phyloP scores from a whole-genome alignment of 352 stramenopile species.

The Blastocystis sp. region DNA sequence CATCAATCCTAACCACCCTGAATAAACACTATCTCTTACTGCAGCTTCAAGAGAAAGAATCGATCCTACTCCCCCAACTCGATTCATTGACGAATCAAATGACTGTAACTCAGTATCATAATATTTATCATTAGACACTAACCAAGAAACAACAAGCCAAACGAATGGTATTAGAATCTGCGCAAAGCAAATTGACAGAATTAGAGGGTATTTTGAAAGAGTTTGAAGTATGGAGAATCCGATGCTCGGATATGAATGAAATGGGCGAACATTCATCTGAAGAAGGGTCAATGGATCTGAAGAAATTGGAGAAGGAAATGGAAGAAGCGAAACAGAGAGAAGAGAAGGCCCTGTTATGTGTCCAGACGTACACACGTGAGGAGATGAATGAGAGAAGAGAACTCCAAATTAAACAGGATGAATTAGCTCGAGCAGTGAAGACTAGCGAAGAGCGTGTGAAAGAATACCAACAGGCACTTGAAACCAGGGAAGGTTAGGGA shows the following conservation, averaged over 20 bases:
- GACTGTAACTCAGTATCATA: neutral
- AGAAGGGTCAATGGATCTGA: neutral
- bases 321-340: neutral
- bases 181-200: slow-evolving; percentile 35
- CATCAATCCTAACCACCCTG: neutral
- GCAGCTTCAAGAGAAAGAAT: neutral
- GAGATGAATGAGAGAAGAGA: neutral
- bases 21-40: slow-evolving; percentile 29
- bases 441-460: too few species aligned
- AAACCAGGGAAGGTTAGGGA: too few species aligned
- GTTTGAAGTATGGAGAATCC: neutral
- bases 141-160: neutral
- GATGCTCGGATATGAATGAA: slow-evolving; percentile 73
- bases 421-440: neutral
- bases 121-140: neutral
- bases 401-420: neutral
- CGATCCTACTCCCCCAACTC: neutral
- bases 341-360: neutral
- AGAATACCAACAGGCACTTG: too few species aligned
- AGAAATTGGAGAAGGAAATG: neutral
- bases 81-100: neutral
- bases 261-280: slow-evolving; percentile 45
- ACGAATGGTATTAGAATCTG: neutral
- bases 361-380: neutral
- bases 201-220: neutral